These are phyloP conservation scores for Lomentospora prolificans DNA, from an alignment of 2,329 filamentous ascomycete species.

Conservation along the genomic window DNA sequence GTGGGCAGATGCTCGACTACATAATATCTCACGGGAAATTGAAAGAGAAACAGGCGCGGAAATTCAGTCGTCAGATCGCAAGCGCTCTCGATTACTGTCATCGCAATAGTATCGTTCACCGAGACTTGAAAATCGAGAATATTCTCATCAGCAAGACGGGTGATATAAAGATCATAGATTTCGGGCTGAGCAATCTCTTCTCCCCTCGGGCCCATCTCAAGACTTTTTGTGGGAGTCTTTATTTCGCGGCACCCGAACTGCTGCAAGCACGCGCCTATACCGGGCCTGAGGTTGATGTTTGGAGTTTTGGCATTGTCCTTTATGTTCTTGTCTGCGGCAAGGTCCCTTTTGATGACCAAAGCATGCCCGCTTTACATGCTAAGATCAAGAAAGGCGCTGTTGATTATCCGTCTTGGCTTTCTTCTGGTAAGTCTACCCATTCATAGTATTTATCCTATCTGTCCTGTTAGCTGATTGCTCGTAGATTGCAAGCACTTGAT, in stretches of 20 bases:
- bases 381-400: slow-evolving; percentile 98
- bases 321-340: slow-evolving; percentile 97
- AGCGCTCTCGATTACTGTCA: slow-evolving; percentile 97
- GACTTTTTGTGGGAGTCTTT: slow-evolving; percentile 95
- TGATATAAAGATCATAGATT: slow-evolving; percentile 99
- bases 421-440: slow-evolving; percentile 57
- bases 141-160: slow-evolving; percentile 98
- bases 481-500: slow-evolving; percentile 89
- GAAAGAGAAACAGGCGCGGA: slow-evolving; percentile 96
- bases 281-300: slow-evolving; percentile 92
- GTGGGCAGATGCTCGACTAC: slow-evolving; percentile 98
- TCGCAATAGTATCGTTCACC: slow-evolving; percentile 94
- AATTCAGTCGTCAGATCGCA: slow-evolving; percentile 94
- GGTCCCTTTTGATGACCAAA: slow-evolving; percentile 97
- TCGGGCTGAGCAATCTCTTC: slow-evolving; percentile 93
- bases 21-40: slow-evolving; percentile 97
- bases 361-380: slow-evolving; percentile 94
- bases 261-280: slow-evolving; percentile 91
- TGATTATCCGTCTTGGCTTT: slow-evolving; percentile 91
- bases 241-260: slow-evolving; percentile 92
- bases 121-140: slow-evolving; percentile 97
- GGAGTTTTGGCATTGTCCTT: slow-evolving; percentile 97
- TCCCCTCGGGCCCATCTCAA: slow-evolving; percentile 76
- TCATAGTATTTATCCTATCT: neutral
- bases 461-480: slow-evolving; percentile 7